Conservation (phyloP, 176 grass and related monocot genomes). For the Saccharum spontaneum region DNA sequence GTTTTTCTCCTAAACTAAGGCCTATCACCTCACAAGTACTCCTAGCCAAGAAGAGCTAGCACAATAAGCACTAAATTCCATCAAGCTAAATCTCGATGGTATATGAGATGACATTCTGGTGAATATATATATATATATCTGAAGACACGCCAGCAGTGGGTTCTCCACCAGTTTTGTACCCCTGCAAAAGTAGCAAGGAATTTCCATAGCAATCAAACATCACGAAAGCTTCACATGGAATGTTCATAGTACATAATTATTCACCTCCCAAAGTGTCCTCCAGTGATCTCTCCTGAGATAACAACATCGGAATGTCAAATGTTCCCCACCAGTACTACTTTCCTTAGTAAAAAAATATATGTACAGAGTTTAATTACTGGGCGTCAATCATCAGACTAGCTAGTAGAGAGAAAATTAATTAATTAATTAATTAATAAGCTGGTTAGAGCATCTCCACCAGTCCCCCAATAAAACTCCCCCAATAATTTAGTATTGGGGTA, state of each 20-base stretch:
- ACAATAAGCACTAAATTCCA: neutral
- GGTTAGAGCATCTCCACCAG: too few relatives aligned
- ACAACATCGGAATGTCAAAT: conserved; percentile 1
- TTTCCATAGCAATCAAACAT: conserved; percentile 15
- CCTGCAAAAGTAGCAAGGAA: conserved; percentile 1
- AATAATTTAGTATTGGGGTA: too few relatives aligned
- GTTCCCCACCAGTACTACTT: neutral
- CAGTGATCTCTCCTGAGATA: neutral
- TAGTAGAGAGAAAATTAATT: neutral
- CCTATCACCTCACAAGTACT: conserved; percentile 6
- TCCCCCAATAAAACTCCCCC: too few relatives aligned
- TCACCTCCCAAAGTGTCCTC: neutral
- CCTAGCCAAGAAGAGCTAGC: conserved; percentile 23
- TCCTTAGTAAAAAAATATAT: neutral
- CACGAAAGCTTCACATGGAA: conserved; percentile 28
- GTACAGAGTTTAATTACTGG: neutral
- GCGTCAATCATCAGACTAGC: neutral
- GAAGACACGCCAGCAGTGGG: conserved; percentile 30
- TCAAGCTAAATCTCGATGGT: neutral
- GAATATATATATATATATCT: conserved; percentile 20
- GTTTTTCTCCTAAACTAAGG: conserved; percentile 35
- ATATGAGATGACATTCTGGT: neutral
- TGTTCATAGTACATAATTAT: conserved; percentile 14
- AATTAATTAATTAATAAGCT: neutral
- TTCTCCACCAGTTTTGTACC: conserved; percentile 38